A percentile compares a stretch with the other conserved stretches of the same genome.
Evolutionary conservation across 2,329 filamentous ascomycete genomes (phyloP).

Genomic region (Blumeria hordei): DNA sequence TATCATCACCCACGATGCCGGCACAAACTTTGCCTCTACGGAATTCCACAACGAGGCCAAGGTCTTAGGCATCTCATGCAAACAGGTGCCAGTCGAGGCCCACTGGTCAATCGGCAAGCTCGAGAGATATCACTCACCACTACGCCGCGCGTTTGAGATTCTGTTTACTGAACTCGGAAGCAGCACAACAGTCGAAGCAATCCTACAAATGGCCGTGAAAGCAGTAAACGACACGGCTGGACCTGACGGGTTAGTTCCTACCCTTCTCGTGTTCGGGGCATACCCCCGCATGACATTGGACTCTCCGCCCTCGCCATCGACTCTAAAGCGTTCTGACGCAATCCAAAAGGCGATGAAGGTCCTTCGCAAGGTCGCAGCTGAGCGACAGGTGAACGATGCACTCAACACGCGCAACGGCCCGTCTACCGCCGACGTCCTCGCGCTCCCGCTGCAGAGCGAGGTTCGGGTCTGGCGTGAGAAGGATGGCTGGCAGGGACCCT

Average conservation of each 20-base stretch:
- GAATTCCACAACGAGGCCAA: constrained; percentile 1
- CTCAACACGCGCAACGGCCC: constrained; percentile 1
- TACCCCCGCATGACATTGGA: neutral
- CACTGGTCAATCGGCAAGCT: neutral
- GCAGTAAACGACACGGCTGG: neutral
- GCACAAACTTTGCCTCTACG: constrained; percentile 2
- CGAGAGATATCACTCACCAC: constrained; percentile 1
- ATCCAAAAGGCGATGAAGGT: constrained; percentile 3
- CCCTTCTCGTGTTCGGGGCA: neutral
- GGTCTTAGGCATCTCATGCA: neutral
- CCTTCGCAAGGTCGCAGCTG: neutral
- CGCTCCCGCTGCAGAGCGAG: neutral
- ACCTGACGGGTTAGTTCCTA: neutral
- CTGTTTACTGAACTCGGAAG: neutral
- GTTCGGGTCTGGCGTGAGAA: constrained; percentile 3
- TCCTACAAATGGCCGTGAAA: constrained; percentile 1
- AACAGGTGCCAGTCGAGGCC: constrained; percentile 1
- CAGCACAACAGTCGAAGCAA: neutral
- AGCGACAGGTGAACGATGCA: constrained; percentile 1
- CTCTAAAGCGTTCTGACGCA: neutral
- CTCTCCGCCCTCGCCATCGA: neutral
- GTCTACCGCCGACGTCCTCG: neutral
- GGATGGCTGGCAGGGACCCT: neutral
- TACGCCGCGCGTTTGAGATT: constrained; percentile 1
- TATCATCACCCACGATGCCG: neutral